phyloP scores from a whole-genome alignment of 441 rosid genomes.

The Arabidopsis hybrid region DNA sequence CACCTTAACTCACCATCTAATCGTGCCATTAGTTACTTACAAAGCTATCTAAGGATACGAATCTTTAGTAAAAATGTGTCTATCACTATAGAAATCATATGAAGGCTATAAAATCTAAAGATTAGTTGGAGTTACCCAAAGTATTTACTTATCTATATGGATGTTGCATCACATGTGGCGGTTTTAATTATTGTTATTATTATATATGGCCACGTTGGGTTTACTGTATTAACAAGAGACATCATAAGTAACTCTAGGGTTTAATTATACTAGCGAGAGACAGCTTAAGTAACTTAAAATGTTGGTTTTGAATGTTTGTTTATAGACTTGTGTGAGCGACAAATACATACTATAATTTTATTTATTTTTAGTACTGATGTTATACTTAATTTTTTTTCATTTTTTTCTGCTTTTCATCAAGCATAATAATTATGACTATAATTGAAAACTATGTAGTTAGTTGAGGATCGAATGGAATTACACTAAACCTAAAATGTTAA shows the following conservation, averaged over 20 bases:
- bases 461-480: constrained; percentile 40
- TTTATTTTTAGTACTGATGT: no score
- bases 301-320: no score
- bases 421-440: neutral
- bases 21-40: constrained; percentile 13
- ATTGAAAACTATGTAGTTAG: constrained; percentile 20
- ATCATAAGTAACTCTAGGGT: neutral
- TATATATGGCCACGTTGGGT: no score
- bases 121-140: constrained; percentile 1
- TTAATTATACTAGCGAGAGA: no score
- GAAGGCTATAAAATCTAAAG: no score
- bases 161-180: neutral
- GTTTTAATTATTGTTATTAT: neutral
- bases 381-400: no score
- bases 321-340: no score
- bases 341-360: no score
- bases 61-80: neutral
- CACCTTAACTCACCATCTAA: constrained; percentile 24
- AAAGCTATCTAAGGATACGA: neutral
- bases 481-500: constrained; percentile 39
- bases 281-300: no score
- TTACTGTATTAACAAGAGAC: neutral
- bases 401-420: neutral
- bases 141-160: neutral
- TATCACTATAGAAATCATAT: no score